A percentile compares a stretch with the other conserved stretches of the same genome.
Conservation (phyloP, 2,329 filamentous ascomycete genomes). For the Colletotrichum kahawae region DNA sequence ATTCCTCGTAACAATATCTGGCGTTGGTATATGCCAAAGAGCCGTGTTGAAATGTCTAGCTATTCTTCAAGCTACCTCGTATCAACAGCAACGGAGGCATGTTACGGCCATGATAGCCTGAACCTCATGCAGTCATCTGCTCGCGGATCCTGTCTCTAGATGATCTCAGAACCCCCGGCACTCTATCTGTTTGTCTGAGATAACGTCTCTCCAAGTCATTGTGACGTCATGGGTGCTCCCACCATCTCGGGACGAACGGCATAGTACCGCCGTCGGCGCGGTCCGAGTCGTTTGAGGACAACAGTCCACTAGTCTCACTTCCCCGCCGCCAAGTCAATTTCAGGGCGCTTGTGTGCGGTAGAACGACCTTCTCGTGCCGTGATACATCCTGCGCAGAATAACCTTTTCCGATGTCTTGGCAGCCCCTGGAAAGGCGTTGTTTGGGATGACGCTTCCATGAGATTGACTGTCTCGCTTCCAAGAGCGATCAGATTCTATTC, state of each 20-base stretch:
- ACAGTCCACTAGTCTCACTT: neutral
- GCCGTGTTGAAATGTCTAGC: neutral
- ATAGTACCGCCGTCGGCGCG: accelerated
- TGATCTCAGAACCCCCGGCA: neutral
- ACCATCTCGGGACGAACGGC: neutral
- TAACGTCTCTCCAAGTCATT: neutral
- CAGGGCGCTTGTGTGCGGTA: neutral
- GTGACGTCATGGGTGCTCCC: neutral
- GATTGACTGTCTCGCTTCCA: neutral
- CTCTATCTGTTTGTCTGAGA: neutral
- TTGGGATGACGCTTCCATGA: neutral
- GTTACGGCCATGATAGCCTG: accelerated
- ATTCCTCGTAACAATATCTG: accelerated
- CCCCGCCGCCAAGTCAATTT: neutral
- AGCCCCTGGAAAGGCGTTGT: neutral
- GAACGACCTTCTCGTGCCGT: neutral
- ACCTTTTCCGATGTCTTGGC: neutral
- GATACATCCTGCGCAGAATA: neutral
- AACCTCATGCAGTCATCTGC: neutral
- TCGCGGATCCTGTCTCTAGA: accelerated
- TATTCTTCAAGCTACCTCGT: neutral
- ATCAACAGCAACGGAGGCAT: neutral
- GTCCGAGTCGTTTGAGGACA: neutral
- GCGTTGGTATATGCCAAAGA: accelerated
- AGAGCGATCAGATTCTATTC: accelerated